A percentile compares a stretch with the other conserved stretches of the same genome.
Conservation (phyloP, 2,329 filamentous ascomycete species). For the Penicillium polonicum region DNA sequence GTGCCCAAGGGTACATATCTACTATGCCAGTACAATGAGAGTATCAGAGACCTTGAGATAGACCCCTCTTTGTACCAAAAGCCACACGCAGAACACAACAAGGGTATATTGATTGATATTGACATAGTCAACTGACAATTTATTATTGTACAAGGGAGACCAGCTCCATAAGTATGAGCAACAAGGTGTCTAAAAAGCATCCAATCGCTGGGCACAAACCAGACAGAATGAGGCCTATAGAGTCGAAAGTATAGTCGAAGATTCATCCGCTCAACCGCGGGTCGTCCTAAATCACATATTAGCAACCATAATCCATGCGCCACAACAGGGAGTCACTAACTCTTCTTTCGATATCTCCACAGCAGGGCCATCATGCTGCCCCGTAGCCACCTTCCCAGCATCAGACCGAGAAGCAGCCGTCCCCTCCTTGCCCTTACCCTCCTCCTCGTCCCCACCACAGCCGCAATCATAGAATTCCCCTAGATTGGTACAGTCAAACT, state of each 20-base stretch:
- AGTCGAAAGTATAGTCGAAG: slow-evolving; percentile 6
- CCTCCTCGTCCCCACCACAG: slow-evolving; percentile 57
- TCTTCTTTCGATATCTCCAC: slow-evolving; percentile 40
- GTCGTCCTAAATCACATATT: slow-evolving; percentile 24
- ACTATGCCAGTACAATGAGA: not conserved
- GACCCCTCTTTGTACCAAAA: not conserved
- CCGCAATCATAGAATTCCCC: slow-evolving; percentile 68
- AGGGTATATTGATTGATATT: slow-evolving; percentile 13
- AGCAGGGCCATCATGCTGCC: slow-evolving; percentile 21
- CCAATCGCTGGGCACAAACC: not conserved
- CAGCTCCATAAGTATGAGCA: slow-evolving; percentile 1
- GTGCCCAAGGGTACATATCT: not conserved
- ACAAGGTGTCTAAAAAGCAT: not conserved
- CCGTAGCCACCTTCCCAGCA: slow-evolving; percentile 1
- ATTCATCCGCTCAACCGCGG: slow-evolving; percentile 22
- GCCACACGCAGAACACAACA: slow-evolving; percentile 1
- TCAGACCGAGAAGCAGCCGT: slow-evolving; percentile 11
- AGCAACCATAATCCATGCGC: slow-evolving; percentile 10
- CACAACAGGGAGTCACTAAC: slow-evolving; percentile 25
- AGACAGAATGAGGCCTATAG: not conserved
- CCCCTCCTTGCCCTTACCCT: slow-evolving; percentile 17
- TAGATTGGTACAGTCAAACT: slow-evolving; percentile 64
- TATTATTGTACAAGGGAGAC: slow-evolving; percentile 13
- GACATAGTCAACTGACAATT: not conserved
- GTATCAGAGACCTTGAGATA: not conserved